A percentile compares a stretch with the other conserved stretches of the same genome.
Evolutionary conservation across 2,329 filamentous ascomycete genomes (phyloP).

Genomic region (Phialophora macrospora): DNA sequence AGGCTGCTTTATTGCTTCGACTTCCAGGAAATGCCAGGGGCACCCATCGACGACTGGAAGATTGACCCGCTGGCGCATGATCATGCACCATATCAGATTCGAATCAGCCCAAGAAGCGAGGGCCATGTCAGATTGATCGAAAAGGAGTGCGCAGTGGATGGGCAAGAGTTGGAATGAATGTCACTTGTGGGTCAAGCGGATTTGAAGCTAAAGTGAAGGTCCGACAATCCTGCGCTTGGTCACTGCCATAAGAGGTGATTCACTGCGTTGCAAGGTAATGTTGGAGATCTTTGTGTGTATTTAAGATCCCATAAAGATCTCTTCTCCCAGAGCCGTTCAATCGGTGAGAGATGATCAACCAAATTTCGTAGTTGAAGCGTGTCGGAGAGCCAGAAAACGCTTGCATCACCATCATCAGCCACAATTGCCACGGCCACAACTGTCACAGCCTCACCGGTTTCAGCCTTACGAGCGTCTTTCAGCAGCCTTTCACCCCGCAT

Average conservation of each 20-base stretch:
- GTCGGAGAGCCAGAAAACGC: background rate
- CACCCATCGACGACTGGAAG: conserved; percentile 19
- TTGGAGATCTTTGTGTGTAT: too few relatives aligned
- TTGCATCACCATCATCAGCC: background rate
- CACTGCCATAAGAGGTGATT: background rate
- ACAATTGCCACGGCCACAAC: background rate
- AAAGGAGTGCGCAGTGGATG: conserved; percentile 18
- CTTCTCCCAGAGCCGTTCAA: background rate
- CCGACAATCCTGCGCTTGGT: background rate
- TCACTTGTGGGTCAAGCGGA: background rate
- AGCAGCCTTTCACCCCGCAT: background rate
- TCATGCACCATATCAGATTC: conserved; percentile 39
- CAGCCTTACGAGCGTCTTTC: conserved; percentile 1
- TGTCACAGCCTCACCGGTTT: conserved; percentile 2
- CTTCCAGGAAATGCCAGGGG: conserved; percentile 32
- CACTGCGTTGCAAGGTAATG: background rate
- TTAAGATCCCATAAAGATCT: background rate
- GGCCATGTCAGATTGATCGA: conserved; percentile 36
- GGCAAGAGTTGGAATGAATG: conserved; percentile 9
- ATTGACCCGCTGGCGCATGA: conserved; percentile 25
- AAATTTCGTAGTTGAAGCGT: background rate
- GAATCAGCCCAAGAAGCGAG: conserved; percentile 34
- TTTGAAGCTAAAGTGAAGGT: background rate
- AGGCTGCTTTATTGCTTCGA: conserved; percentile 43
- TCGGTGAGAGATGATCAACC: background rate